phyloP scores from a whole-genome alignment of 257 asterid genomes.

The Ehretia macrophylla region DNA sequence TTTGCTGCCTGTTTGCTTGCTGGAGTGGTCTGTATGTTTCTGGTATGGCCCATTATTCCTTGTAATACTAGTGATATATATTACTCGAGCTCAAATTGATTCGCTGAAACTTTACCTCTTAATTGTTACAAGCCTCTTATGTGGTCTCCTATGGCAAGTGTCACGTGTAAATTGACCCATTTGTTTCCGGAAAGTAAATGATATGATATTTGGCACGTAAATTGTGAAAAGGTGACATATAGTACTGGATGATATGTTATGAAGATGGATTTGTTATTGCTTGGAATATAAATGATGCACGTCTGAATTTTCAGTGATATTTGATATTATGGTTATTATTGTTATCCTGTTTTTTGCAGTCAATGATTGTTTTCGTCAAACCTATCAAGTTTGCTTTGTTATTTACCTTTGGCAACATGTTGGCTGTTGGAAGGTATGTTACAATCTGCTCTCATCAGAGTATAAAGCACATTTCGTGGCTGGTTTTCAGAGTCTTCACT shows the following conservation, averaged over 20 bases:
- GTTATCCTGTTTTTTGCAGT: conserved; percentile 49
- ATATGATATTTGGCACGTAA: no score
- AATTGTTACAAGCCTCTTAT: not conserved
- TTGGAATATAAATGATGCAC: not conserved
- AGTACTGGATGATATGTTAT: not conserved
- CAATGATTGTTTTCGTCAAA: conserved; percentile 64
- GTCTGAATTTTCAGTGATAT: not conserved
- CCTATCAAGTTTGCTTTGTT: conserved; percentile 88
- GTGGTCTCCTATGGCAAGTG: no score
- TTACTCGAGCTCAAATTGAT: not conserved
- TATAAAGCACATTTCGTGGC: not conserved
- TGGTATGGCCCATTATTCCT: conserved; percentile 47
- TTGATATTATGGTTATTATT: not conserved
- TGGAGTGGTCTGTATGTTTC: conserved; percentile 67
- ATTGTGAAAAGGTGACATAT: not conserved
- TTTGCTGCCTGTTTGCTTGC: conserved; percentile 77
- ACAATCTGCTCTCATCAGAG: not conserved
- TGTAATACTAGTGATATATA: not conserved
- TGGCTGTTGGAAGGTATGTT: conserved; percentile 86
- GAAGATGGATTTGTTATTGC: not conserved
- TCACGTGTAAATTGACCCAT: no score
- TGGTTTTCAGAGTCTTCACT: no score
- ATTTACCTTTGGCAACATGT: conserved; percentile 80
- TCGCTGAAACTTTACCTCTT: not conserved
- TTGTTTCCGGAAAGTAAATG: no score